These are phyloP conservation scores for Turnera subulata DNA, from an alignment of 345 rosid genomes.

Conservation along the genomic window DNA sequence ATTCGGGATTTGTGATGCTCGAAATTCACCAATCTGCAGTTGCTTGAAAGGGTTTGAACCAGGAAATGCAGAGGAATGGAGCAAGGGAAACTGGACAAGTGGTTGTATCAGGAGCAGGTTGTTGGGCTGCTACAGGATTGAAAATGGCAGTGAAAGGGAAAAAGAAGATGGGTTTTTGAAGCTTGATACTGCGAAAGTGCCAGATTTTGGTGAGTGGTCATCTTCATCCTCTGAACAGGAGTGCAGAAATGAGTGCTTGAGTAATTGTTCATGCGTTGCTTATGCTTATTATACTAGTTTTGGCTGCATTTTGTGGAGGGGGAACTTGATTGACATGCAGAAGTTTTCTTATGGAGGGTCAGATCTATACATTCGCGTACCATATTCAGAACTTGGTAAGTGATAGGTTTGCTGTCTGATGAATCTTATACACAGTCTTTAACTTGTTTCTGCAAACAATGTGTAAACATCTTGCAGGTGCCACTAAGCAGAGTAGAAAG, in stretches of 20 bases:
- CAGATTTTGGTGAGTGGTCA: slow-evolving; percentile 26
- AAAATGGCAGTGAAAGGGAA: slow-evolving; percentile 10
- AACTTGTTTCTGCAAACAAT: not conserved
- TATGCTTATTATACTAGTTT: slow-evolving; percentile 37
- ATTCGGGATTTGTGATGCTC: slow-evolving; percentile 24
- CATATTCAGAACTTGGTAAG: slow-evolving; percentile 41
- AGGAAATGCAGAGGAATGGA: slow-evolving; percentile 34
- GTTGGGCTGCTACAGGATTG: slow-evolving; percentile 24
- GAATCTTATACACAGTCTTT: not conserved
- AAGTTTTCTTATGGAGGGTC: slow-evolving; percentile 26
- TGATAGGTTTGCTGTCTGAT: too few relatives aligned
- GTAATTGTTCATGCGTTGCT: slow-evolving; percentile 49
- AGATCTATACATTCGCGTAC: slow-evolving; percentile 40
- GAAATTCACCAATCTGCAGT: slow-evolving; percentile 33
- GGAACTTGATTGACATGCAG: slow-evolving; percentile 36
- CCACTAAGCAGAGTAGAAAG: too few relatives aligned
- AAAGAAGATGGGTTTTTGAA: slow-evolving; percentile 38
- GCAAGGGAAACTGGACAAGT: slow-evolving; percentile 29
- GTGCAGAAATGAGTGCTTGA: slow-evolving; percentile 36
- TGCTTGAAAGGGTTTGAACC: slow-evolving; percentile 51
- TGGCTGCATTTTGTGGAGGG: slow-evolving; percentile 48
- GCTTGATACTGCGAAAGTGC: slow-evolving; percentile 34
- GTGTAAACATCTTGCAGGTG: too few relatives aligned
- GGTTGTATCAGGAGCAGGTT: slow-evolving; percentile 38
- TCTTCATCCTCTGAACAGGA: slow-evolving; percentile 11